Base-by-base conservation (phyloP, 2,329 filamentous ascomycete genomes). In the Cadophora sp. region DNA sequence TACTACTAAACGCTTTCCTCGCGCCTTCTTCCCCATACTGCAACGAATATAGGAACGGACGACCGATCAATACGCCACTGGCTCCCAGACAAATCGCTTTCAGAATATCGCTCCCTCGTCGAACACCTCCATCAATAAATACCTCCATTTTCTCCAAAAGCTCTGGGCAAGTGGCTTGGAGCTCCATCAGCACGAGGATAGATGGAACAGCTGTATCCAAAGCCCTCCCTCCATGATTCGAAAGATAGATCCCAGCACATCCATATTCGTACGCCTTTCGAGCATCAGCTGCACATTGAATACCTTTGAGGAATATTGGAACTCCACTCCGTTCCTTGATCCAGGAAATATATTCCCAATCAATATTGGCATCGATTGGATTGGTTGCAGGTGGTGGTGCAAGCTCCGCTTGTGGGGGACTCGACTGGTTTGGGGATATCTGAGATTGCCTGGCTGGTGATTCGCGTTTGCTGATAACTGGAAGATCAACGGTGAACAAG, bases 61-160 rank as follows among this genome's bases (percentile, higher is more conserved):
- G 79, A 0, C 88, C 89, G 1, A 91, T 76, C 0, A 87, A 86
- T 0, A 87, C 88, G 0, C 85, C 88, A 53, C 79, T 87, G 0
- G 87, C 88, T 0, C 89, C 89, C 0, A 91, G 78, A 59, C 86
- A 88, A 13, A 91, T 72, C 0, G 86, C 87, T 76, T 91, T 91
- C 68, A 91, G 80, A 2, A 91, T 83, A 71, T 91, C 89, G 0
- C 85, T 85, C 0, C 89, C 89, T 16, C 87, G 79, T 1, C 82
- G 80, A 48, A 91, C 82, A 0, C 89, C 89, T 0, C 88, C 87
- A 67, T 91, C 88, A 2, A 91, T 78, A 58, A 84, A 85, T 0
- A 91, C 84, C 72, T 89, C 85, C 73, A 90, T 79, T 58, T 78
- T 77, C 18, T 82, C 80, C 60, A 91, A 86, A 0, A 91, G 80